Conservation (phyloP, 2,329 filamentous ascomycete genomes). For the Trichoderma sp. region DNA sequence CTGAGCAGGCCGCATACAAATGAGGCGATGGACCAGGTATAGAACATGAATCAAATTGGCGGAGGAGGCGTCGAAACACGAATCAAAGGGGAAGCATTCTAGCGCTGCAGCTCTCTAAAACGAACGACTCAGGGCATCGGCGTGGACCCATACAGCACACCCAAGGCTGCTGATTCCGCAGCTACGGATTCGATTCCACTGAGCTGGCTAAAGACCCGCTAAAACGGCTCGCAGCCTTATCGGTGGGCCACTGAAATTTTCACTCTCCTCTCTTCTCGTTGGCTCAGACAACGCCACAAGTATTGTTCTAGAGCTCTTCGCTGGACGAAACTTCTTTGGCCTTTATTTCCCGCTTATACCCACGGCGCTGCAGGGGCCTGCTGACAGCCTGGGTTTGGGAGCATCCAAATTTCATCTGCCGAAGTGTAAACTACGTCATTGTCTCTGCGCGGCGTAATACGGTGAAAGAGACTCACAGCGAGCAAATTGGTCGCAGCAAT, state of each 20-base stretch:
- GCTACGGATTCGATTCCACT: neutral
- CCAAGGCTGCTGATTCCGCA: neutral
- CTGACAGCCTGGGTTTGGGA: neutral
- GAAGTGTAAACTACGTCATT: neutral
- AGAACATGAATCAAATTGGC: neutral
- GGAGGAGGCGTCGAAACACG: neutral
- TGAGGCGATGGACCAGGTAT: neutral
- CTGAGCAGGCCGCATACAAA: neutral
- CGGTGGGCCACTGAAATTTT: neutral
- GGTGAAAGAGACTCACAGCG: too few relatives aligned
- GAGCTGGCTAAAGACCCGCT: neutral
- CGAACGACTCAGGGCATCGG: neutral
- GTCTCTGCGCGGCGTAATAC: neutral
- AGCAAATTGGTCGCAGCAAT: too few relatives aligned
- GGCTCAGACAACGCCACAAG: neutral
- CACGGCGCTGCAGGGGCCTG: neutral
- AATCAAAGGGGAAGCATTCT: neutral
- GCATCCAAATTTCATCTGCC: neutral
- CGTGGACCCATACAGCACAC: neutral
- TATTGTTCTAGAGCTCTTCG: neutral
- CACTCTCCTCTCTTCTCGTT: neutral
- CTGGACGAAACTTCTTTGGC: neutral
- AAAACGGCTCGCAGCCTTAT: constrained; percentile 2
- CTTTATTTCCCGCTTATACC: neutral
- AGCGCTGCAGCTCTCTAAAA: neutral